Evolutionary conservation across 306 rosid species (phyloP).

Genomic region (Vigna mungo): DNA sequence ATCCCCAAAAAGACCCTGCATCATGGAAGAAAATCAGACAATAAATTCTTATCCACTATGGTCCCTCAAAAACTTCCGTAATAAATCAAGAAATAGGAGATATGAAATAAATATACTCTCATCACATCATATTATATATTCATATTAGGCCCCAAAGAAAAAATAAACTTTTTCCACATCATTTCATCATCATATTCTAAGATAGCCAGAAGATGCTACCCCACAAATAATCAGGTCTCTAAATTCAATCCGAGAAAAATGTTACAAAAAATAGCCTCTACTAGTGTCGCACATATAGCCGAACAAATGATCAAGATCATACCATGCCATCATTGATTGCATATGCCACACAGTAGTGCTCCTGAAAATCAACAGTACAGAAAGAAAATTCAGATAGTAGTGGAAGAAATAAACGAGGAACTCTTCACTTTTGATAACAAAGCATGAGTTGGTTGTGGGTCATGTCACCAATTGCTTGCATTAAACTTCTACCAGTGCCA

Average conservation of each 20-base stretch:
- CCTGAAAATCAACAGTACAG: conserved; percentile 68
- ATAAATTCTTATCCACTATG: conserved; percentile 20
- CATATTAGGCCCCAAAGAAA: conserved; percentile 14
- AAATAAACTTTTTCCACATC: background rate
- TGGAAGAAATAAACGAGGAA: conserved; percentile 34
- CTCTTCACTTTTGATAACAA: conserved; percentile 14
- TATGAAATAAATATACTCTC: conserved; percentile 17
- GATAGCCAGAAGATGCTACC: conserved; percentile 13
- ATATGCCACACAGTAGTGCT: conserved; percentile 96
- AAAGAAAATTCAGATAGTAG: conserved; percentile 39
- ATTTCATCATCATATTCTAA: background rate
- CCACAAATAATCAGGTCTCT: background rate
- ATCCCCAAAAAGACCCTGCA: conserved; percentile 81
- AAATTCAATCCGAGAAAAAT: conserved; percentile 21
- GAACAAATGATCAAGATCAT: conserved; percentile 42
- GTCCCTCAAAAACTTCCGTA: conserved; percentile 33
- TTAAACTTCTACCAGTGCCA: background rate
- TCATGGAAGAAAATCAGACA: conserved; percentile 35
- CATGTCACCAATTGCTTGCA: conserved; percentile 38
- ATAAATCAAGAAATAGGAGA: conserved; percentile 4
- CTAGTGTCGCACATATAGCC: conserved; percentile 28
- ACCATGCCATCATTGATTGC: conserved; percentile 92
- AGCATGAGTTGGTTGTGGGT: conserved; percentile 30
- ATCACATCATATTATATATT: conserved; percentile 30
- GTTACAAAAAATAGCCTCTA: background rate